Evolutionary conservation across 257 asterid genomes (phyloP).

Genomic region (Fraxinus excelsior): DNA sequence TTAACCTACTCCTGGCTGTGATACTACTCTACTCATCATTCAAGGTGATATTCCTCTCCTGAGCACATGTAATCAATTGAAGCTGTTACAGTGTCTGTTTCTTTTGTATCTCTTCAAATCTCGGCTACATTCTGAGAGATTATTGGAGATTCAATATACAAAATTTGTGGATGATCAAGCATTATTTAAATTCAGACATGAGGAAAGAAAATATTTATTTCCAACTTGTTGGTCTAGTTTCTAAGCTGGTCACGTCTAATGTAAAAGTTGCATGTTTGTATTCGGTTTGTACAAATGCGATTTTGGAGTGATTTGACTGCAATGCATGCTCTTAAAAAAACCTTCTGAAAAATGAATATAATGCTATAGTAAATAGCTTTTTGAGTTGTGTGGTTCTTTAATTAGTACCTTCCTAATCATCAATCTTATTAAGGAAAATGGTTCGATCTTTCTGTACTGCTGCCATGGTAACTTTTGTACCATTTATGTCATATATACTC

Average conservation of each 20-base stretch:
- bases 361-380: conserved; percentile 10
- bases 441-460: not conserved
- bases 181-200: not conserved
- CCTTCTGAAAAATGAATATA: no score
- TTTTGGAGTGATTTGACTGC: conserved; percentile 1
- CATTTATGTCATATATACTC: not conserved
- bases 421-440: not conserved
- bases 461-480: not conserved
- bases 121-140: not conserved
- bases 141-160: not conserved
- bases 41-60: conserved; percentile 62
- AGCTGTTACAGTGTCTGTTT: conserved; percentile 6
- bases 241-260: conserved; percentile 1
- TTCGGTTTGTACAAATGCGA: not conserved
- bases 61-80: not conserved
- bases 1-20: conserved; percentile 74
- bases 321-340: conserved; percentile 3
- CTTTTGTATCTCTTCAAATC: conserved; percentile 9
- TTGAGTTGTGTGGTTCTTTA: conserved; percentile 6
- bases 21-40: conserved; percentile 83
- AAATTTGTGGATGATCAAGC: not conserved
- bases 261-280: not conserved
- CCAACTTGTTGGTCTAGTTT: conserved; percentile 1
- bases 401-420: not conserved
- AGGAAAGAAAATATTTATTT: conserved; percentile 10